A percentile compares a stretch with the other conserved stretches of the same genome.
Conservation (phyloP, 2,329 filamentous ascomycete species). For the Penicillium sp. region DNA sequence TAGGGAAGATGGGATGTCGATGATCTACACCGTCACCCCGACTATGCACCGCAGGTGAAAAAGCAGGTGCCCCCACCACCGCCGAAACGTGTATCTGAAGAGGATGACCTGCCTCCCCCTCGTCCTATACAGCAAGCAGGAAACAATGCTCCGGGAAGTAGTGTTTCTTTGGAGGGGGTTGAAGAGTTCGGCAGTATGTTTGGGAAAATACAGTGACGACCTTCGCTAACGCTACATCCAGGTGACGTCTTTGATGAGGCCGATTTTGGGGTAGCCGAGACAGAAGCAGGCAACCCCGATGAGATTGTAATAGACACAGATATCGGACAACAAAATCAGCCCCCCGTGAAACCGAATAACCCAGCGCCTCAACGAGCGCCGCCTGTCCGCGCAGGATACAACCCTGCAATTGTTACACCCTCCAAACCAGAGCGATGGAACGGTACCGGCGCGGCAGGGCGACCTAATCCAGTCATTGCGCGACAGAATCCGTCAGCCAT, state of each 20-base stretch:
- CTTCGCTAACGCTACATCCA: constrained; percentile 22
- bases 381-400: constrained; percentile 16
- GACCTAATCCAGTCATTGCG: constrained; percentile 23
- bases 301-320: constrained; percentile 60
- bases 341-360: constrained; percentile 25
- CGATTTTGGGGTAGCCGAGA: constrained; percentile 61
- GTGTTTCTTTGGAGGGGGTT: constrained; percentile 36
- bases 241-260: constrained; percentile 69
- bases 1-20: constrained; percentile 69
- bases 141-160: constrained; percentile 31
- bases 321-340: constrained; percentile 22
- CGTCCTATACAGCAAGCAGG: constrained; percentile 22
- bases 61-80: constrained; percentile 48
- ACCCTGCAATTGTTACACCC: constrained; percentile 34
- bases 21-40: constrained; percentile 76
- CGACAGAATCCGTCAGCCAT: constrained; percentile 22
- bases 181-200: constrained; percentile 44
- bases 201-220: not conserved
- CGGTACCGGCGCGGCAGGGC: constrained; percentile 21
- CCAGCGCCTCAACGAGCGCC: constrained; percentile 23
- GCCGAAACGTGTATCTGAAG: constrained; percentile 40
- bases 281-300: constrained; percentile 68
- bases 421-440: constrained; percentile 39
- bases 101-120: constrained; percentile 49
- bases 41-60: constrained; percentile 59